Evolutionary conservation across 2,329 filamentous ascomycete species (phyloP), one percentile per base, ranked within the genome.

Genomic region (Coniochaeta pulveracea): DNA sequence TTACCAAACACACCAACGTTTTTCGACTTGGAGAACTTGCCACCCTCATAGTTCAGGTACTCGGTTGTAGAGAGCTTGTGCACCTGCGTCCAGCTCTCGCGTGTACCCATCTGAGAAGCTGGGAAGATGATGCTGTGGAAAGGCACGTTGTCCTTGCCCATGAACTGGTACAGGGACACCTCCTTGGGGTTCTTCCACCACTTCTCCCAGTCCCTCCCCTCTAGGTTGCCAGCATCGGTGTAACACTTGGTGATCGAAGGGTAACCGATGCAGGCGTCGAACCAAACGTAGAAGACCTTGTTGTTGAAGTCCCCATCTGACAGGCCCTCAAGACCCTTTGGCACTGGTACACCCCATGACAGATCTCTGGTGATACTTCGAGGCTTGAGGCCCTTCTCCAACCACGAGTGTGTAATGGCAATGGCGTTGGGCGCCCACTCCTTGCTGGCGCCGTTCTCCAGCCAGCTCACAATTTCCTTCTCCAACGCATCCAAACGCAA

Each of bases 61-160:
- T 95, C 88, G 1, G 86, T 91, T 1, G 86, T 88, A 7, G 83
- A 91, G 33, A 95, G 70, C 49, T 86, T 83, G 59, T 93, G 77
- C 21, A 93, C 72, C 72, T 80, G 84, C 31, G 85, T 94, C 88
- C 88, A 95, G 41, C 79, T 77, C 46, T 93, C 80, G 27, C 70
- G 66, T 1, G 86, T 89, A 37, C 88, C 88, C 9, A 95, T 67
- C 54, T 94, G 82, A 26, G 79, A 86, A 19, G 74, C 83, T 2
- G 89, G 89, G 66, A 93, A 95, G 51, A 93, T 86, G 48, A 94
- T 83, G 27, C 81, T 83, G 61, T 94, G 86, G 66, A 89, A 91
- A 6, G 60, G 60, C 12, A 64, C 82, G 44, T 89, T 88, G 55
- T 89, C 83, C 56, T 94, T 95, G 60, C 88, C 88, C 75, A 94